Evolutionary conservation across 176 grass and related monocot species (phyloP).

Genomic region (Thalia dealbata): DNA sequence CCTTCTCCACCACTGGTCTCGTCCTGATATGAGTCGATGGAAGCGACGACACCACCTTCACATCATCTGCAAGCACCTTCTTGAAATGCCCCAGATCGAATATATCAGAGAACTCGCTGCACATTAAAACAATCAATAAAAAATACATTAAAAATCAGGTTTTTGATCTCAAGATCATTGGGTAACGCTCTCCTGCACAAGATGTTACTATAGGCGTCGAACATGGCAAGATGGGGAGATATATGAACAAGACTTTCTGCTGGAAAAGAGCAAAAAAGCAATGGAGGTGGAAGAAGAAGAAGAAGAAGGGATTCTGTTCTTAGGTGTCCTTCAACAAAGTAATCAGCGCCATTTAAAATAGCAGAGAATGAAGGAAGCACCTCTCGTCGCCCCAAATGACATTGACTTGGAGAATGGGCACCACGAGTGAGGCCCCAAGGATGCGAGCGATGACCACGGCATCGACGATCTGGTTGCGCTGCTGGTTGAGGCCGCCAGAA

Average conservation of each 20-base stretch:
- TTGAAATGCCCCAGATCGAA: constrained; percentile 44
- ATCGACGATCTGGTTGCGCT: constrained; percentile 21
- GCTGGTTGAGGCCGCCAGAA: constrained; percentile 18
- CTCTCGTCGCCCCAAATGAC: constrained; percentile 8
- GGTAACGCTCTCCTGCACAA: neutral
- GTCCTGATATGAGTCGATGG: constrained; percentile 45
- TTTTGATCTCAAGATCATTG: neutral
- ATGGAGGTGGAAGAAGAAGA: neutral
- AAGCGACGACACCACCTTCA: constrained; percentile 35
- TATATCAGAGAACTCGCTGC: constrained; percentile 42
- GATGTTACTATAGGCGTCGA: neutral
- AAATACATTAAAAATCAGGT: neutral
- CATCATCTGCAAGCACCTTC: constrained; percentile 28
- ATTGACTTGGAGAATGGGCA: constrained; percentile 12
- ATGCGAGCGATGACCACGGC: constrained; percentile 8
- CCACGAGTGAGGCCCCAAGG: constrained; percentile 8
- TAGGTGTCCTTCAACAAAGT: too few species aligned
- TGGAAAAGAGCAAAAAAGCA: neutral
- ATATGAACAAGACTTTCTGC: neutral
- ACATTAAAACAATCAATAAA: neutral
- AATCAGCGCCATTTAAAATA: neutral
- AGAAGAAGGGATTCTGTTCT: neutral
- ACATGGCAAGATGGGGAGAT: neutral
- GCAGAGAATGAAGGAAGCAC: neutral
- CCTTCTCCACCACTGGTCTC: constrained; percentile 26